Percentiles rank a stretch among this genome's conserved stretches.
These are phyloP conservation scores for Neostapfia colusana DNA, from an alignment of 176 grass and related monocot genomes.

Conservation along the genomic window DNA sequence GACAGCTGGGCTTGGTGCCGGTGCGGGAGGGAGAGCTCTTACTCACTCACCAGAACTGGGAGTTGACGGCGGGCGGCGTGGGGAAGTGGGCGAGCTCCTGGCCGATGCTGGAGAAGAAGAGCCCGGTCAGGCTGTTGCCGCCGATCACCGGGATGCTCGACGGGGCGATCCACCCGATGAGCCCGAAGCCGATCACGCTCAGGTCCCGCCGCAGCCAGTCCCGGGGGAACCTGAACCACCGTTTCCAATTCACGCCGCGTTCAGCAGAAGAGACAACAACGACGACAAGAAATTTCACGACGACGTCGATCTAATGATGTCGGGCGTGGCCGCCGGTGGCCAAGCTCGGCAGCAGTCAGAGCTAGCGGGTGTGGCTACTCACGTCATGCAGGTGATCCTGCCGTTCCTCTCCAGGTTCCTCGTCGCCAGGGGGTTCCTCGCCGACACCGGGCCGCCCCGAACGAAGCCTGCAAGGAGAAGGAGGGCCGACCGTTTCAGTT, in stretches of 20 bases:
- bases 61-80: slow-evolving; percentile 63
- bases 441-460: slow-evolving; percentile 40
- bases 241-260: background rate
- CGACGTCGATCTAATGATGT: no score
- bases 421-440: slow-evolving; percentile 59
- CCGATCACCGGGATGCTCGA: slow-evolving; percentile 85
- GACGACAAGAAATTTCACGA: background rate
- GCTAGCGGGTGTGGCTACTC: background rate
- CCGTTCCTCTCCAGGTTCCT: slow-evolving; percentile 62
- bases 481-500: background rate
- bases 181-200: slow-evolving; percentile 88
- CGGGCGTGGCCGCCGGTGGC: no score
- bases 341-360: no score
- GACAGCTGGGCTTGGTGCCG: background rate
- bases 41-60: slow-evolving; percentile 80
- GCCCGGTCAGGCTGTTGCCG: slow-evolving; percentile 86
- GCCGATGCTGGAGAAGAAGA: slow-evolving; percentile 96
- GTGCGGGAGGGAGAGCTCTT: background rate
- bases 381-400: slow-evolving; percentile 75
- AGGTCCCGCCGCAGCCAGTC: slow-evolving; percentile 92
- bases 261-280: background rate
- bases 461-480: slow-evolving; percentile 42
- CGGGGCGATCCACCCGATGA: slow-evolving; percentile 89
- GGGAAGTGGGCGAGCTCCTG: slow-evolving; percentile 92
- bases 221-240: slow-evolving; percentile 58